Evolutionary conservation across 352 stramenopile species (phyloP), one percentile per base, ranked within the genome.

Genomic region (Saprolegnia parasitica): DNA sequence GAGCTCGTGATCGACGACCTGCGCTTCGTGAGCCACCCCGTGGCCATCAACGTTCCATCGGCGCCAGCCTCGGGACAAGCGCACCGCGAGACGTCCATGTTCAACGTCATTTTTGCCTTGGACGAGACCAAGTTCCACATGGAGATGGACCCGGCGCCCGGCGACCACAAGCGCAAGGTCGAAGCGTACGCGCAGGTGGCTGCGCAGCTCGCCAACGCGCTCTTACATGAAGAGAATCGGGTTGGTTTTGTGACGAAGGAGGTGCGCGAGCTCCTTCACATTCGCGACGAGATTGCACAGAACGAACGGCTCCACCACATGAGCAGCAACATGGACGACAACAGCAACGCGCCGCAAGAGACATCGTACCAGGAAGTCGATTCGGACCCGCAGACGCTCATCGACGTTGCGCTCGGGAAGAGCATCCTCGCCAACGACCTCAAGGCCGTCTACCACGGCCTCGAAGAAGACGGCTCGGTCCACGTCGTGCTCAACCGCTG

Each of bases 1-100:
- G 85, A 96, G 76, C 83, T 96, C 37, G 83, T 91, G 23, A 87
- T 96, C 67, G 87, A 96, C 71, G 81, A 90, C 65, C 72, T 96
- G 66, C 85, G 83, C 60, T 96, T 96, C 74, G 80, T 96, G 54
- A 93, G 82, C 64, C 83, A 95, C 72, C 87, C 87, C 0, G 87
- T 96, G 71, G 55, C 63, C 29, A 70, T 63, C 54, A 70, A 70
- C 21, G 39, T 62, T 5, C 63, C 32, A 4, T 46, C 63, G 3
- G 15, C 61, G 11, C 13, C 32, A 40, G 35, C 42, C 58, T 42
- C 11, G 42, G 54, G 39, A n/a, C 35, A 56, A 10, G 21, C 57
- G 21, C 65, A 77, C 29, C 88, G 78, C 46, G 86, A 95, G 49
- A 91, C 83, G 35, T 93, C 83, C 40, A 95, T 95, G 86, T 95